These are phyloP conservation scores for Rhodotorula sp. DNA, from an alignment of 1,284 basidiomycete genomes.

Conservation along the genomic window DNA sequence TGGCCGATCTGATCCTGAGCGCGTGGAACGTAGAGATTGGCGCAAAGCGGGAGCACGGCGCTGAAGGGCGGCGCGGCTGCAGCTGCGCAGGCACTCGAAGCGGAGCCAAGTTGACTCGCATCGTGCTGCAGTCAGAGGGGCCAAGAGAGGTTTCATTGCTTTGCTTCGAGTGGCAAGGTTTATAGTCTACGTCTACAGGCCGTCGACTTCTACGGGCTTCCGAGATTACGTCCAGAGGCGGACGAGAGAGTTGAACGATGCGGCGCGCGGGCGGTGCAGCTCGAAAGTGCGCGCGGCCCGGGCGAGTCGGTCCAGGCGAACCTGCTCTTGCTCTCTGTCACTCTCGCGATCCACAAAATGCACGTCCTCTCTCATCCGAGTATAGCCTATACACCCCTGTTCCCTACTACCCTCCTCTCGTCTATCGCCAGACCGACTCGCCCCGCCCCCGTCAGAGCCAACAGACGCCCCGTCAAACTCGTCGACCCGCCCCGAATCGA, in stretches of 20 bases:
- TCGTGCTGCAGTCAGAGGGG: too few species aligned
- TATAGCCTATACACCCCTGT: neutral
- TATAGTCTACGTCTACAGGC: too few species aligned
- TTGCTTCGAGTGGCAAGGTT: too few species aligned
- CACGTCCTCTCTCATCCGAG: neutral
- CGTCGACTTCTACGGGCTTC: too few species aligned
- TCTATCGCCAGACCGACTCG: neutral
- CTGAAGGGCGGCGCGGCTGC: neutral
- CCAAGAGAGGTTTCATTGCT: too few species aligned
- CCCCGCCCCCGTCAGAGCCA: neutral
- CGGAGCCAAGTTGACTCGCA: too few species aligned
- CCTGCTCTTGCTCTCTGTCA: neutral
- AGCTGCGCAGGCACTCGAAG: too few species aligned
- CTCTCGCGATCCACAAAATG: slow-evolving; percentile 4
- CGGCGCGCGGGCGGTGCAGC: neutral
- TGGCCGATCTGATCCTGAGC: neutral
- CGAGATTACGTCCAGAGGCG: too few species aligned
- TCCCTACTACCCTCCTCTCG: neutral
- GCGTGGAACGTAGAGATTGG: neutral
- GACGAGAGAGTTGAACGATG: neutral
- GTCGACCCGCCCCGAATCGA: neutral
- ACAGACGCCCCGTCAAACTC: neutral
- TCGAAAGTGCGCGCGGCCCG: neutral
- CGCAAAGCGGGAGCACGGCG: neutral
- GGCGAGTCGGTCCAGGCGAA: neutral